Evolutionary conservation across 441 rosid genomes (phyloP).

Genomic region (Daphne laureola): DNA sequence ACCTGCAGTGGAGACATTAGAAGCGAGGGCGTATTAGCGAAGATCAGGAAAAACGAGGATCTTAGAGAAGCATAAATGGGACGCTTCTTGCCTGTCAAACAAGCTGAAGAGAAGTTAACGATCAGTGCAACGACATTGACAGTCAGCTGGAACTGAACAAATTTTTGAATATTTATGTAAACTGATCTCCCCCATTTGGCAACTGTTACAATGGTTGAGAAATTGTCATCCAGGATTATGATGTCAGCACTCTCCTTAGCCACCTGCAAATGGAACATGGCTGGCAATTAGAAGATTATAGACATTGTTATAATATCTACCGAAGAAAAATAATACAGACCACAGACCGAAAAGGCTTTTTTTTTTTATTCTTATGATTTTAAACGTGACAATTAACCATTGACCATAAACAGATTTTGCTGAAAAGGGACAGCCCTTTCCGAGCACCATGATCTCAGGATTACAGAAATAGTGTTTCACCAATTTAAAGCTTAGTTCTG

Average conservation of each 20-base stretch:
- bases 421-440: too few species aligned
- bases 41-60: neutral
- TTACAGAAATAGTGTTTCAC: too few species aligned
- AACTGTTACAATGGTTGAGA: conserved; percentile 60
- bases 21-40: conserved; percentile 12
- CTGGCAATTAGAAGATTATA: too few species aligned
- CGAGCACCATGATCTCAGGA: too few species aligned
- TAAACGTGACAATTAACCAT: too few species aligned
- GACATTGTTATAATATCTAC: too few species aligned
- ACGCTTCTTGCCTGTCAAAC: conserved; percentile 55
- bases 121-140: conserved; percentile 59
- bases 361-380: too few species aligned
- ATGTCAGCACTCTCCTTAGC: conserved; percentile 75
- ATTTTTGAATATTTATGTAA: conserved; percentile 64
- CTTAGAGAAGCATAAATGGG: neutral
- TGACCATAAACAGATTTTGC: too few species aligned
- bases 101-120: conserved; percentile 66
- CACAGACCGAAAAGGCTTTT: too few species aligned
- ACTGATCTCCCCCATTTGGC: conserved; percentile 80
- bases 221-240: conserved; percentile 60
- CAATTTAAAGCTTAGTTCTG: too few species aligned
- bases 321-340: too few species aligned
- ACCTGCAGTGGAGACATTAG: conserved; percentile 24
- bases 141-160: conserved; percentile 61
- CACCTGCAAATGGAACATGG: conserved; percentile 36